Base-by-base conservation (phyloP, 306 rosid genomes). In the Vigna radiata region DNA sequence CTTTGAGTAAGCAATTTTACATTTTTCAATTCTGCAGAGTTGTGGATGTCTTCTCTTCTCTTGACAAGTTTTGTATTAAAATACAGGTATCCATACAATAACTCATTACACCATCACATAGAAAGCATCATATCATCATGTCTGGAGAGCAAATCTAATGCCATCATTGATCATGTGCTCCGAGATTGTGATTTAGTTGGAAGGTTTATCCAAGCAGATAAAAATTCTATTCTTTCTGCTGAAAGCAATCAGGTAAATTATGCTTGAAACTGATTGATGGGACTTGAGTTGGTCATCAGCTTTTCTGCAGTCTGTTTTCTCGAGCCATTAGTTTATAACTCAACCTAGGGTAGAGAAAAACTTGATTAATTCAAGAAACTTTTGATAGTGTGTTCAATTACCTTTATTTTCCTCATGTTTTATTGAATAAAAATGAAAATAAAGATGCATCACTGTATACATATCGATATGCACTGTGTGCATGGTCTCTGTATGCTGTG, bases 1-100 rank as follows among this genome's bases (percentile, higher is more conserved):
- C 90, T 96, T 96, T 47, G 98, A 92, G 99, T 96, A 90, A 87
- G 99, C 66, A 33, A 50, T 60, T 70, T 63, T 50, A 6, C 68
- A 0, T 60, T 29, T 47, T 75, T 59, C n/a, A 31, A 61, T 31
- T 61, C 15, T 61, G 13, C 72, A 37, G 75, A 60, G 58, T 73
- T 68, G 55, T 52, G 39, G 53, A 36, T 84, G 53, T 55, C 16
- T 67, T 49, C 43, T 83, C 33, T 21, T 31, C 54, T 73, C 16
- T 59, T 68, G 17, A 33, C n/a, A 21, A 31, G 21, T 59, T 71
- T 48, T 63, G 52, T 78, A 62, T 9, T 33, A 17, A 41, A 41
- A 66, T 90, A 62, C 94, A 95, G 99, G 92, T 95, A 95, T 79
- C 97, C 97, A 0, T 92, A 84, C 85, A 88, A 95, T 82, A 95